Evolutionary conservation across 805 yeast genomes (phyloP), one percentile per base, ranked within the genome.

Genomic region (Kodamaea kakaduensis): DNA sequence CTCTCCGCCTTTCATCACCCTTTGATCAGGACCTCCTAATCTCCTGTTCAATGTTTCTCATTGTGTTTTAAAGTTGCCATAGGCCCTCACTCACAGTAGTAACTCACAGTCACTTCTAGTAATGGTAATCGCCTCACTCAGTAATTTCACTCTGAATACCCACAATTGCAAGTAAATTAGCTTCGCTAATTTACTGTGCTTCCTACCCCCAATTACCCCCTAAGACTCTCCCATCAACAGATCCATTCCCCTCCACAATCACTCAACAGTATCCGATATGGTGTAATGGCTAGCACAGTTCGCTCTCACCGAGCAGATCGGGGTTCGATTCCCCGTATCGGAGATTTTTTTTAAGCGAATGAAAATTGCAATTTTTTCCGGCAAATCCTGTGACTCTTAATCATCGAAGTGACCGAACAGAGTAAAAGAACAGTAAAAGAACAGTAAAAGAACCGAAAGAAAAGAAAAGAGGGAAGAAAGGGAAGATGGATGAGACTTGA

Each of bases 311-410:
- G 83, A 75, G 83, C 81, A 78, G 66, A 71, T 77, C 80, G 81
- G 84, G 84, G 84, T 78, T 78, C 84, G 83, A 78, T 82, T 77
- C 84, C 84, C 84, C 81, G 85, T 71, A 77, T 76, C 83, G 84
- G 84, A 78, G 72, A 41, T 41, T 43, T 40, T 39, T 49, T 51
- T 33, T 25, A 13, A 9, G 5, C 13, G 17, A 22, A 10, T 18
- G 22, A 5, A 13, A 12, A 14, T 16, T 10, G 22, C 6, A 6
- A 9, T 19, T 6, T 25, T 25, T 25, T 17, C 27, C 34, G 23
- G 18, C 15, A 23, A 22, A 21, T 10, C 4, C 15, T 14, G 14
- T 12, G 13, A 14, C 13, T 23, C 6, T n/a, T 8, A 10, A 10
- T 12, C 10, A n/a, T 8, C 25, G 5, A 23, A 23, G 25, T 5